These are phyloP conservation scores for Gelatoporia subvermispora DNA, from an alignment of 768 basidiomycete genomes.

Conservation along the genomic window DNA sequence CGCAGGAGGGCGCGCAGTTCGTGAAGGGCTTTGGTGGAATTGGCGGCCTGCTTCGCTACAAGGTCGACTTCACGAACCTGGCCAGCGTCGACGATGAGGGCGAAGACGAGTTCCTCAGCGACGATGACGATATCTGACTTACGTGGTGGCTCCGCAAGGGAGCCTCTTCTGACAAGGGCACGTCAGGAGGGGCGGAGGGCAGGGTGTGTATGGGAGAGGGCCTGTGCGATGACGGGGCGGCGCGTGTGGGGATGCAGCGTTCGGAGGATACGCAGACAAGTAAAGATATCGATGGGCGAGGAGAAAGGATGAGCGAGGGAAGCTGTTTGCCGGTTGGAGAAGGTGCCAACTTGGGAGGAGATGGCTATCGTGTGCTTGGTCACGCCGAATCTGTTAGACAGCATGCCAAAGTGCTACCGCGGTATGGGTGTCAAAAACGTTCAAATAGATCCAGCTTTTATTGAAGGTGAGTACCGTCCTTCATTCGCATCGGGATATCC, in stretches of 20 bases:
- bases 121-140: constrained; percentile 80
- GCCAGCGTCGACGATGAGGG: constrained; percentile 69
- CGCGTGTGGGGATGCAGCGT: background rate
- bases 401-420: too few species aligned
- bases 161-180: constrained; percentile 65
- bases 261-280: background rate
- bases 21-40: constrained; percentile 99
- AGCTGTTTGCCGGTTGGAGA: too few species aligned
- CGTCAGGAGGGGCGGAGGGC: constrained; percentile 59
- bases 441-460: too few species aligned
- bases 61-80: constrained; percentile 91
- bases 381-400: too few species aligned
- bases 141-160: constrained; percentile 74
- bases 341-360: too few species aligned
- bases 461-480: too few species aligned
- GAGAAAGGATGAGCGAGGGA: too few species aligned
- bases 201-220: constrained; percentile 10
- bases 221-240: background rate
- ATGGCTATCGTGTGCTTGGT: too few species aligned
- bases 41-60: constrained; percentile 92
- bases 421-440: too few species aligned
- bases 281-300: too few species aligned
- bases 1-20: constrained; percentile 96
- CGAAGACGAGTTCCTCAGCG: constrained; percentile 80
- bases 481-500: too few species aligned